These are phyloP conservation scores for Schizochytrium sp. DNA, from an alignment of 108 stramenopile genomes.

Conservation along the genomic window DNA sequence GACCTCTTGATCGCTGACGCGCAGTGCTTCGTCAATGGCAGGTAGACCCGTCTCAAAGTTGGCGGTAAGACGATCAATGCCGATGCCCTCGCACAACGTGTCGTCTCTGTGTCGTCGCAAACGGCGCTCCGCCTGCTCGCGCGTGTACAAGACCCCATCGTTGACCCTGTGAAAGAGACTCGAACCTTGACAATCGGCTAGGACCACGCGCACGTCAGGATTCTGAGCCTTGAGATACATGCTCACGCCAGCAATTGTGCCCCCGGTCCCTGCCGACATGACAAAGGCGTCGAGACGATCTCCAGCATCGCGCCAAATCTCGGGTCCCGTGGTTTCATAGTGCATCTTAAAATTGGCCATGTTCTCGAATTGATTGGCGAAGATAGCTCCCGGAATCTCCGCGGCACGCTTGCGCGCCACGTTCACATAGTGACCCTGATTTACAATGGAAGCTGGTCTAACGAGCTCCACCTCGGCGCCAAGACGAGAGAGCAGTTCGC, in stretches of 20 bases:
- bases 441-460: slow-evolving; percentile 37
- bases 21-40: background rate
- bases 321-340: slow-evolving; percentile 65
- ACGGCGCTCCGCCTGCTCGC: slow-evolving; percentile 35
- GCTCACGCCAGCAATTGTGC: slow-evolving; percentile 66
- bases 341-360: slow-evolving; percentile 63
- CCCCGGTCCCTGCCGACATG: slow-evolving; percentile 65
- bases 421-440: slow-evolving; percentile 58
- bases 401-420: slow-evolving; percentile 50
- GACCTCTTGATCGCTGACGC: slow-evolving; percentile 39
- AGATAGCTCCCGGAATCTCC: slow-evolving; percentile 32
- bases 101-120: slow-evolving; percentile 28
- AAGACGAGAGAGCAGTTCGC: slow-evolving; percentile 20
- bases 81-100: slow-evolving; percentile 61
- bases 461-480: slow-evolving; percentile 49
- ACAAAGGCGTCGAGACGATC: slow-evolving; percentile 57
- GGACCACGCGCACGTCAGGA: slow-evolving; percentile 59
- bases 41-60: slow-evolving; percentile 49
- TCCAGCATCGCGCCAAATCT: slow-evolving; percentile 65
- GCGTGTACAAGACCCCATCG: slow-evolving; percentile 37
- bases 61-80: slow-evolving; percentile 61
- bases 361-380: slow-evolving; percentile 64
- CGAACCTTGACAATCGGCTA: slow-evolving; percentile 63
- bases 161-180: slow-evolving; percentile 32
- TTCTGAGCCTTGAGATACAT: slow-evolving; percentile 55